Evolutionary conservation across 345 rosid species (phyloP).

Genomic region (Capsella bursapastoris): DNA sequence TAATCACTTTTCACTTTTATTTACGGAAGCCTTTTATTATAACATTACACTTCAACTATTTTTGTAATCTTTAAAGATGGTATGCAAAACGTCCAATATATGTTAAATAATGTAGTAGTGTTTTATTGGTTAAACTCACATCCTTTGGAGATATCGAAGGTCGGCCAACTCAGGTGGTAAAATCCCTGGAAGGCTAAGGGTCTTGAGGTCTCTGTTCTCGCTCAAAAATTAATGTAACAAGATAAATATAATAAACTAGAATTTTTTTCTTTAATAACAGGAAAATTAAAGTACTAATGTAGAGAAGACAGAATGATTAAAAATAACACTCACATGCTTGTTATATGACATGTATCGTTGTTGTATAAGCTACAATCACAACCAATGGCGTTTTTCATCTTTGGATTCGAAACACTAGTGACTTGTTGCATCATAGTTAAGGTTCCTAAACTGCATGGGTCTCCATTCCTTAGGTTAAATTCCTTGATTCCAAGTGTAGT

Average conservation of each 20-base stretch:
- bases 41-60: no score
- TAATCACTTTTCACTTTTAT: no score
- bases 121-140: slow-evolving; percentile 12
- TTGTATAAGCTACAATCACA: not conserved
- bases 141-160: slow-evolving; percentile 4
- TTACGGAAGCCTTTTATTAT: no score
- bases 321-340: slow-evolving; percentile 10
- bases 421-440: not conserved
- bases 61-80: no score
- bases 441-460: not conserved
- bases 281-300: not conserved
- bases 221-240: not conserved
- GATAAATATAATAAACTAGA: not conserved
- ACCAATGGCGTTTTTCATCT: not conserved
- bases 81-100: no score
- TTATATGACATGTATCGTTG: slow-evolving; percentile 23
- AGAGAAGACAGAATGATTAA: not conserved
- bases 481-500: slow-evolving; percentile 21
- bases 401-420: no score
- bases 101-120: no score
- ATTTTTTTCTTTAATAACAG: not conserved
- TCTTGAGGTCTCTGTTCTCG: slow-evolving; percentile 3
- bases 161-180: slow-evolving; percentile 10
- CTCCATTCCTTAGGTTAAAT: not conserved
- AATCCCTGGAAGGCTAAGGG: slow-evolving; percentile 9